Percentiles rank a stretch among this genome's conserved stretches.
These are phyloP conservation scores for Alnus glutinosa DNA, from an alignment of 306 rosid genomes.

Conservation along the genomic window DNA sequence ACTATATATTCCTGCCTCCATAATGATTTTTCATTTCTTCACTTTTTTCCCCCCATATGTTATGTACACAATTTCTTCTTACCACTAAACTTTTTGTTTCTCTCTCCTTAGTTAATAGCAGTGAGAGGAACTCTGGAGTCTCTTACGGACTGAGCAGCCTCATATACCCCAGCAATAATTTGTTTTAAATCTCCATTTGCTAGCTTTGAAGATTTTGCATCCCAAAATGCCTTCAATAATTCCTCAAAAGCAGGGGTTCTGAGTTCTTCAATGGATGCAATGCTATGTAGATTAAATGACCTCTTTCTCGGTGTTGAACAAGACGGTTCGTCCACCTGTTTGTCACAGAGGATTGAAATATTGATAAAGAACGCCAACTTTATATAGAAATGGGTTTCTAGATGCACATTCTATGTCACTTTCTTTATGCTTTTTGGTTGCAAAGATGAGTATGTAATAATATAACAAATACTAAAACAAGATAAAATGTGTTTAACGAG, in stretches of 20 bases:
- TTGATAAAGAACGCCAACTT: not conserved
- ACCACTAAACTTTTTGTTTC: conserved; percentile 10
- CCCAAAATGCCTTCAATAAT: conserved; percentile 84
- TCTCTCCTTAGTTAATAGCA: conserved; percentile 73
- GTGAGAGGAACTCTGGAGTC: conserved; percentile 98
- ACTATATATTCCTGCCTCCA: conserved; percentile 30
- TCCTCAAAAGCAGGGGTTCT: conserved; percentile 94
- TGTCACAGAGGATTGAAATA: conserved; percentile 4
- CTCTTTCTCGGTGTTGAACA: conserved; percentile 97
- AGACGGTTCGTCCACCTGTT: conserved; percentile 93
- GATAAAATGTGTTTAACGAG: no score
- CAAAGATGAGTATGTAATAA: not conserved
- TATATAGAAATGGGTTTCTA: not conserved
- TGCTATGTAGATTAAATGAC: conserved; percentile 79
- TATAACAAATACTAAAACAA: not conserved
- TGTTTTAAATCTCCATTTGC: conserved; percentile 90
- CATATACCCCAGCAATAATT: conserved; percentile 53
- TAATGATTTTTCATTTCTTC: conserved; percentile 3
- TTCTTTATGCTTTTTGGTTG: not conserved
- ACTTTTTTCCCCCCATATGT: conserved; percentile 31
- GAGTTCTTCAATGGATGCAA: conserved; percentile 84
- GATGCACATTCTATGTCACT: not conserved
- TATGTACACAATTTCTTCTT: conserved; percentile 59
- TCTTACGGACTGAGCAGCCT: conserved; percentile 79
- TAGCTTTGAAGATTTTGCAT: conserved; percentile 61